These are phyloP conservation scores for Agaricales sp. DNA, from an alignment of 1,284 basidiomycete species.

Conservation along the genomic window DNA sequence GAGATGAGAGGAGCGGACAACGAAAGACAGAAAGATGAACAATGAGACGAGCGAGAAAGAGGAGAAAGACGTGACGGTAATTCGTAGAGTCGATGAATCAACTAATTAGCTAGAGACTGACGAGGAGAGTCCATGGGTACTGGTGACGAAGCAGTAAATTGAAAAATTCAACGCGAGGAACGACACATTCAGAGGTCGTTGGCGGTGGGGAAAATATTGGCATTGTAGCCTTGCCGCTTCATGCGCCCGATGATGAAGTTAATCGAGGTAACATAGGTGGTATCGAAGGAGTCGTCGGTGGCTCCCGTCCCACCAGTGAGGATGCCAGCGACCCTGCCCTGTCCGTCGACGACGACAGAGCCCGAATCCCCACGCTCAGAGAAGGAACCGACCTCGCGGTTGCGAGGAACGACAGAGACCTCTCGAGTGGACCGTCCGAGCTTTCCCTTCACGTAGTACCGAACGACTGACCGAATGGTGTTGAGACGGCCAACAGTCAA, in stretches of 20 bases:
- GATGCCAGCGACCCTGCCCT: slow-evolving; percentile 19
- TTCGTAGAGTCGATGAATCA: no score
- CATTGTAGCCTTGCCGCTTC: no score
- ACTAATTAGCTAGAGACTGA: no score
- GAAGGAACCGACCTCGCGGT: slow-evolving; percentile 16
- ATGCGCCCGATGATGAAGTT: background rate
- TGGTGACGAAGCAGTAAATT: no score
- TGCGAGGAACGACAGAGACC: slow-evolving; percentile 9
- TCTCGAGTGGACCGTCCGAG: slow-evolving; percentile 16
- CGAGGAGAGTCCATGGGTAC: no score
- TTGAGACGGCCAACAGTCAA: slow-evolving; percentile 23
- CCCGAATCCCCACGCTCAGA: slow-evolving; percentile 24
- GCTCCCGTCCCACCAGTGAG: slow-evolving; percentile 22
- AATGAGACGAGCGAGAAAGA: no score
- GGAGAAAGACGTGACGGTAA: no score
- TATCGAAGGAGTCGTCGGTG: slow-evolving; percentile 14
- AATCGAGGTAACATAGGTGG: slow-evolving; percentile 20
- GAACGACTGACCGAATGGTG: slow-evolving; percentile 19
- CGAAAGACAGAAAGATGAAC: no score
- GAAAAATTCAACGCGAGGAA: no score
- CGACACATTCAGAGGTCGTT: no score
- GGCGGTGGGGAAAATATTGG: no score
- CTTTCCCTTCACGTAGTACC: slow-evolving; percentile 14
- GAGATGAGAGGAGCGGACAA: no score
- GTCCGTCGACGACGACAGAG: slow-evolving; percentile 19